Percentiles rank a stretch among this genome's conserved stretches.
Conservation (phyloP, 345 rosid genomes). For the Aquilaria yunnanensis region DNA sequence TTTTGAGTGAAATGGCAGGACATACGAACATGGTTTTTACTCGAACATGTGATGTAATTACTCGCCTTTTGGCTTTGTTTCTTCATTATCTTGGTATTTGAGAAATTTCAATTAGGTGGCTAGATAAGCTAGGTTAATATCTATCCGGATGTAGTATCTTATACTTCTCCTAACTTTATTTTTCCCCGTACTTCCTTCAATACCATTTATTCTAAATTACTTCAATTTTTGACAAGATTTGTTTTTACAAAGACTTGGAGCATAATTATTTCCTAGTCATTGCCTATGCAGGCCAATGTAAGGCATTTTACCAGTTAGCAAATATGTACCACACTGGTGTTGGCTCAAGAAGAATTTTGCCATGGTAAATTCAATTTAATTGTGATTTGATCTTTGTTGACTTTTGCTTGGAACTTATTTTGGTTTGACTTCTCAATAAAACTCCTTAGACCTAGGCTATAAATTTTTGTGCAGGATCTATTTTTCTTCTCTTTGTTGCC, state of each 20-base stretch:
- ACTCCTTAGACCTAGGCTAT: too few species aligned
- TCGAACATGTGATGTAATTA: slow-evolving; percentile 66
- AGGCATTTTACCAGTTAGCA: slow-evolving; percentile 97
- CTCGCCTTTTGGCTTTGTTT: slow-evolving; percentile 43
- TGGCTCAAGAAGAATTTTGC: slow-evolving; percentile 70
- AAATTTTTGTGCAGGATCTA: too few species aligned
- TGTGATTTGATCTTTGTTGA: slow-evolving; percentile 1
- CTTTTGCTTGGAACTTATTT: background rate
- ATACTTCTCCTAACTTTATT: too few species aligned
- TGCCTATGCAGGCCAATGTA: slow-evolving; percentile 92
- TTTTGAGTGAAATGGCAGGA: slow-evolving; percentile 56
- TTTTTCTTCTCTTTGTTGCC: too few species aligned
- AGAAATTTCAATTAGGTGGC: too few species aligned
- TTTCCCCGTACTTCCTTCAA: too few species aligned
- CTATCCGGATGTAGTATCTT: too few species aligned
- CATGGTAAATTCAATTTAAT: slow-evolving; percentile 42
- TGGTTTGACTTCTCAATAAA: background rate
- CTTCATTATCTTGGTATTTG: too few species aligned
- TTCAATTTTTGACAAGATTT: too few species aligned
- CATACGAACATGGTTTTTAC: slow-evolving; percentile 83
- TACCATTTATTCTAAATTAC: too few species aligned
- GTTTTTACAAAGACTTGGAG: too few species aligned
- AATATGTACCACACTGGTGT: slow-evolving; percentile 97
- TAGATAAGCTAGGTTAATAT: too few species aligned
- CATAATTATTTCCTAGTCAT: slow-evolving; percentile 59